Evolutionary conservation across 768 basidiomycete species (phyloP), one percentile per base, ranked within the genome.

Genomic region (Mycena indigotica): DNA sequence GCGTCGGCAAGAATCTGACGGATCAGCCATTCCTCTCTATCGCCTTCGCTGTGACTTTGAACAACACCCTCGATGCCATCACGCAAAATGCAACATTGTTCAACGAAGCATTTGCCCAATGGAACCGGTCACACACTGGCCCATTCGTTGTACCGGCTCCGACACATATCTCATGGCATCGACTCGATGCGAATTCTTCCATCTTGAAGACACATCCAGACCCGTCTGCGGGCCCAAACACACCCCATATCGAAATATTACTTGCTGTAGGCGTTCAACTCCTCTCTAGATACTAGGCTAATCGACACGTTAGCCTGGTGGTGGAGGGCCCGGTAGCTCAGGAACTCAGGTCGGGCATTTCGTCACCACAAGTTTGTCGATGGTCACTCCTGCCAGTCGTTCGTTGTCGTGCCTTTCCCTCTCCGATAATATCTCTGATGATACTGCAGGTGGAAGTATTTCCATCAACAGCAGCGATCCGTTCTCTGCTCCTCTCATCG

Each of bases 381-480:
- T 35, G 32, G 8, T 35, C 10, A 35, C 32, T 35, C 32, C 32
- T 17, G 32, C 32, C 10, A 24, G 46, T 48, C 25, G 46, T 48
- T 28, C 46, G 24, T 26, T 13, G 8, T 6, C n/a, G 41, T 44
- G 8, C 23, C 15, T 44, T 21, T 23, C 23, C 58, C 66, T 21
- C 54, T 57, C 63, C 39, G 23, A 58, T 19, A 5, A 4, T 50
- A 24, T 35, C 44, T 17, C 32, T 39, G 44, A 28, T 54, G 44
- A 17, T 13, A 17, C 25, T 24, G 10, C 44, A 38, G 51, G 32
- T 21, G 59, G 49, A 21, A 23, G 60, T 3, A 39, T 62, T 5
- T 29, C 62, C 4, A 59, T 80, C 61, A 77, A 70, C 53, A 75
- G 77, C 17, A 75, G 68, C n/a, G 64, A 73, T 56, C 69, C 77